These are phyloP conservation scores for Vaccinium darrowii DNA, from an alignment of 148 eudicot genomes.

Conservation along the genomic window DNA sequence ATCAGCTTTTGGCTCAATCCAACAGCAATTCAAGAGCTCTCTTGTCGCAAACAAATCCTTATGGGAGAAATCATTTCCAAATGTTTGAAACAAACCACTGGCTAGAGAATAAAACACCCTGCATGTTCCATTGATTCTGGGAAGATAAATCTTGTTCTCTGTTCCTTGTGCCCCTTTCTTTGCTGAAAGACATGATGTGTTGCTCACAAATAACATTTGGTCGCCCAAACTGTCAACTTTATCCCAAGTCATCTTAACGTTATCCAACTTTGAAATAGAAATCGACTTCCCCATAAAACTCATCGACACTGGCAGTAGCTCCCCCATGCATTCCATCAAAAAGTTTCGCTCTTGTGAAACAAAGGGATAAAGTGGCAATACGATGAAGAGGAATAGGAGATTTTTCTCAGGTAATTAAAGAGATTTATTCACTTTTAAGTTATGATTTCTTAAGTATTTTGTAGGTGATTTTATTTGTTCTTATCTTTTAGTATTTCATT, in stretches of 20 bases:
- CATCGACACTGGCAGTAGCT: background rate
- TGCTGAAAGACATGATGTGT: background rate
- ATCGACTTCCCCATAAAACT: background rate
- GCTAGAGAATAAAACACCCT: background rate
- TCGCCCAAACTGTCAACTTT: background rate
- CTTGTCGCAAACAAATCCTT: background rate
- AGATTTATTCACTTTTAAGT: too few relatives aligned
- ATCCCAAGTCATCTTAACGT: background rate
- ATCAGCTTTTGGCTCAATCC: constrained; percentile 5
- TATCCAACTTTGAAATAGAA: background rate
- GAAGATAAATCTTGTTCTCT: constrained; percentile 12
- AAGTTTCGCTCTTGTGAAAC: background rate
- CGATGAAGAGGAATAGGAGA: too few relatives aligned
- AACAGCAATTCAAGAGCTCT: background rate
- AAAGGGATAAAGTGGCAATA: background rate
- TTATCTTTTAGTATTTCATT: too few relatives aligned
- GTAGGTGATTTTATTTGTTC: too few relatives aligned
- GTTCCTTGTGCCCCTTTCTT: background rate
- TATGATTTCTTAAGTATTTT: too few relatives aligned
- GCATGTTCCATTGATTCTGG: background rate
- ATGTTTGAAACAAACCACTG: background rate
- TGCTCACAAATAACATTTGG: background rate
- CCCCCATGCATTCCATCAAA: background rate
- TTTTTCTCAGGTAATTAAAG: too few relatives aligned
- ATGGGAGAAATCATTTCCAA: background rate